Percentiles rank a stretch among this genome's conserved stretches.
Conservation (phyloP, 2,329 filamentous ascomycete genomes). For the Fusarium protoensiforme region DNA sequence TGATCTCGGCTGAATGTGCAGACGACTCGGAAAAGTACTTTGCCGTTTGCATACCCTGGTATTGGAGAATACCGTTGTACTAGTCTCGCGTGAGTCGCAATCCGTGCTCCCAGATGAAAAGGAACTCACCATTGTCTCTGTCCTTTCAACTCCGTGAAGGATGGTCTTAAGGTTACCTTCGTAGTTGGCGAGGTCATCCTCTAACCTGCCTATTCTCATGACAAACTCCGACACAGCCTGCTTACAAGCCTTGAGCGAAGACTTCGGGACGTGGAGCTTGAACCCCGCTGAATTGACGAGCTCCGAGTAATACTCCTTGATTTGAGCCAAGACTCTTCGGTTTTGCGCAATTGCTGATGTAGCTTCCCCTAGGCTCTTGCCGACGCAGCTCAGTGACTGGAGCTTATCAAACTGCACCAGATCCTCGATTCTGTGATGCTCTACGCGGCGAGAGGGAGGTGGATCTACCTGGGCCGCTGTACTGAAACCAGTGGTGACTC, state of each 20-base stretch:
- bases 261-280: background rate
- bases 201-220: background rate
- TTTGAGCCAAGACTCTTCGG: background rate
- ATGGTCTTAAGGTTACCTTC: background rate
- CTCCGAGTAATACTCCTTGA: background rate
- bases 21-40: constrained; percentile 7
- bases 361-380: background rate
- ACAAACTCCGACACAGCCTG: background rate
- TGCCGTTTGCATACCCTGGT: background rate
- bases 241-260: background rate
- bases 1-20: constrained; percentile 1
- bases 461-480: background rate
- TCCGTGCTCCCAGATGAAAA: rapidly evolving
- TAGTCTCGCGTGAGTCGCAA: background rate
- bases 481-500: background rate
- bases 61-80: constrained; percentile 12
- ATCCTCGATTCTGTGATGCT: background rate
- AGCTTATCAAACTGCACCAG: background rate
- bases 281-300: background rate
- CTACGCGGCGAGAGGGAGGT: background rate
- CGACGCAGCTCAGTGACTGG: background rate
- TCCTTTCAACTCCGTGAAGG: background rate
- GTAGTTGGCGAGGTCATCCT: constrained; percentile 9
- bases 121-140: background rate
- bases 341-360: constrained; percentile 1